Evolutionary conservation across 441 rosid species (phyloP), one percentile per base, ranked within the genome.

Genomic region (Jatropha multifida): DNA sequence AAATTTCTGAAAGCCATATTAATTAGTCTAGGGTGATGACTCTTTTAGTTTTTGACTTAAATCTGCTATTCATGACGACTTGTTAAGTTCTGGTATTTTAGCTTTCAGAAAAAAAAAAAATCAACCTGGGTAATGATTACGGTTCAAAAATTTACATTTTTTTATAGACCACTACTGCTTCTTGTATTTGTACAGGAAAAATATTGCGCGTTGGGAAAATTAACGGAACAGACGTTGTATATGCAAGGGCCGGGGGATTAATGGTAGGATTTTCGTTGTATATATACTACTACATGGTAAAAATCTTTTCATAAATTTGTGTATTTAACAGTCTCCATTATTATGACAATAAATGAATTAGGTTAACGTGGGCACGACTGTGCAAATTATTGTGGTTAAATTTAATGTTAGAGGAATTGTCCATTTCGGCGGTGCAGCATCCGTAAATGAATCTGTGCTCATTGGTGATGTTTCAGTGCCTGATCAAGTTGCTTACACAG

Each of bases 361-460:
- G 85, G 20, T 74, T 20, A 83, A 83, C 72, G 81, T 78, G 32
- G 85, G 65, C 10, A 40, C 74, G 55, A 68, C 75, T 7, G 71
- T 75, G 67, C 83, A 83, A 80, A 41, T 69, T 38, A 77, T 83
- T n/a, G n/a, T 83, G 0, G 78, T 3, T 13, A 51, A 3, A 51
- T 51, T 51, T 51, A 3, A 12, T 51, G 55, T 51, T 51, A 14
- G 4, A 11, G 55, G 55, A 13, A 51, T 51, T 51, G 55, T 13
- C 10, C 55, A 51, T 51, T 51, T 51, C 10, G 55, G 55, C 3
- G 55, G 55, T 3, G 55, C 55, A 7, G 17, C 17, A 51, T 51
- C 55, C 0, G 4, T 14, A 51, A 51, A 51, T 51, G 17, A 51
- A 7, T 51, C 55, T 51, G 17, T 51, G 0, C 17, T 1, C 10